These are phyloP conservation scores for Chloroidium sp. DNA, from an alignment of 163 green algal genomes.

Conservation along the genomic window DNA sequence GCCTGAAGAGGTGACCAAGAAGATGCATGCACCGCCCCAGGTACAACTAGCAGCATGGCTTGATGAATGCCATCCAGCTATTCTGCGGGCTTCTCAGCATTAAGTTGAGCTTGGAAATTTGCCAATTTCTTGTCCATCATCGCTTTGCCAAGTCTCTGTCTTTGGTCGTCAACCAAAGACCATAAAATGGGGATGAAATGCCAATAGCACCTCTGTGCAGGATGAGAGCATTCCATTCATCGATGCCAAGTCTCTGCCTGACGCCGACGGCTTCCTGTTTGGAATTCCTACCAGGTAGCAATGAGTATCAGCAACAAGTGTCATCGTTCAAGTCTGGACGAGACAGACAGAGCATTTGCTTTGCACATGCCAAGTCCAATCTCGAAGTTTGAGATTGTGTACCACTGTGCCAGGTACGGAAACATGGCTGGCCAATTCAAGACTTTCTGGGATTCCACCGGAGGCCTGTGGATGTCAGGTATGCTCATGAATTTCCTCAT, in stretches of 20 bases:
- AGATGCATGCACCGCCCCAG: conserved; percentile 76
- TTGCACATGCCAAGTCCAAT: not conserved
- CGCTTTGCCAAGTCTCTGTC: not conserved
- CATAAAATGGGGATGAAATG: no score
- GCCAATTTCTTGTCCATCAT: not conserved
- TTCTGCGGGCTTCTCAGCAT: not conserved
- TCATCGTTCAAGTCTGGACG: no score
- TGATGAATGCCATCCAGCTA: not conserved
- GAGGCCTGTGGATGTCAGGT: conserved; percentile 12
- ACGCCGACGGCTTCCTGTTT: conserved; percentile 77
- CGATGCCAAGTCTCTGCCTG: conserved; percentile 36
- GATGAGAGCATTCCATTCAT: conserved; percentile 57
- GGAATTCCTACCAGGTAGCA: conserved; percentile 60
- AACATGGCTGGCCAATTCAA: conserved; percentile 64
- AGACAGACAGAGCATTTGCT: no score
- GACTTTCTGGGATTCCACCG: conserved; percentile 27
- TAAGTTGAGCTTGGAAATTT: not conserved
- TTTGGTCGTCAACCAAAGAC: not conserved
- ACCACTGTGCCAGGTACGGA: conserved; percentile 37
- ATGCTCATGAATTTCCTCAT: no score
- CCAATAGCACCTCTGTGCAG: not conserved
- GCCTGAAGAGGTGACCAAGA: conserved; percentile 65
- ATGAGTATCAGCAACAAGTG: no score
- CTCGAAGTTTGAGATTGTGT: not conserved
- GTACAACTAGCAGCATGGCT: not conserved